These are phyloP conservation scores for Stemphylium lycopersici DNA, from an alignment of 2,329 filamentous ascomycete genomes.

Conservation along the genomic window DNA sequence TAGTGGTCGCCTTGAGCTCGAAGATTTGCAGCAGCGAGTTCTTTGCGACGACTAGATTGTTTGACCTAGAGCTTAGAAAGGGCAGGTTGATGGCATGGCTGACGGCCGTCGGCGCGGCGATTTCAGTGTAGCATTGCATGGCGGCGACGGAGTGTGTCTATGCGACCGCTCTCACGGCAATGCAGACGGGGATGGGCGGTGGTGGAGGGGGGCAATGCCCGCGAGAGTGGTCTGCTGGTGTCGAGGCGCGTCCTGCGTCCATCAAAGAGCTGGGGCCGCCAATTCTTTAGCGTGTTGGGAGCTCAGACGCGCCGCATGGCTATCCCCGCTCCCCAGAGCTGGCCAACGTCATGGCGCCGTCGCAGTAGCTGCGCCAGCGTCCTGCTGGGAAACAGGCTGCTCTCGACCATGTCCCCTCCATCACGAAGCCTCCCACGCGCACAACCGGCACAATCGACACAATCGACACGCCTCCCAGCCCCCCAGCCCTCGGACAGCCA, in stretches of 20 bases:
- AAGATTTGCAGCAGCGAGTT: conserved; percentile 94
- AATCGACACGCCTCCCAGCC: too few species aligned
- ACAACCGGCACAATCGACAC: too few species aligned
- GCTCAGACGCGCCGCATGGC: conserved; percentile 14
- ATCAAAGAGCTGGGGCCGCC: conserved; percentile 22
- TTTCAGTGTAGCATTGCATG: conserved; percentile 98
- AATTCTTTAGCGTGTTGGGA: conserved; percentile 10
- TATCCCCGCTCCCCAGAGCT: conserved; percentile 8
- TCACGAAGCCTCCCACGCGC: too few species aligned
- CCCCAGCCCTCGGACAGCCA: conserved; percentile 66
- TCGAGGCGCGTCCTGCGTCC: conserved; percentile 26
- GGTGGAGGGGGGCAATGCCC: conserved; percentile 6
- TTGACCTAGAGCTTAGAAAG: conserved; percentile 75
- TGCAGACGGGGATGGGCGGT: neutral
- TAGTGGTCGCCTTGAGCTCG: conserved; percentile 69
- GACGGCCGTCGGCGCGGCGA: conserved; percentile 92
- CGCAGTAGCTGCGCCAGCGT: neutral
- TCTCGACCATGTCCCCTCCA: neutral
- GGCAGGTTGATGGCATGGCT: conserved; percentile 82
- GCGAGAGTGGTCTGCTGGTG: conserved; percentile 14
- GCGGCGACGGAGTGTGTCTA: neutral
- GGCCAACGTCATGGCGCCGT: conserved; percentile 20
- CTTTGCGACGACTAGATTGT: conserved; percentile 89
- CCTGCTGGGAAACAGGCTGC: conserved; percentile 3
- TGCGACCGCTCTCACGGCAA: conserved; percentile 25